phyloP scores from a whole-genome alignment of 768 basidiomycete species.

The Chlorophyllum brunneum region DNA sequence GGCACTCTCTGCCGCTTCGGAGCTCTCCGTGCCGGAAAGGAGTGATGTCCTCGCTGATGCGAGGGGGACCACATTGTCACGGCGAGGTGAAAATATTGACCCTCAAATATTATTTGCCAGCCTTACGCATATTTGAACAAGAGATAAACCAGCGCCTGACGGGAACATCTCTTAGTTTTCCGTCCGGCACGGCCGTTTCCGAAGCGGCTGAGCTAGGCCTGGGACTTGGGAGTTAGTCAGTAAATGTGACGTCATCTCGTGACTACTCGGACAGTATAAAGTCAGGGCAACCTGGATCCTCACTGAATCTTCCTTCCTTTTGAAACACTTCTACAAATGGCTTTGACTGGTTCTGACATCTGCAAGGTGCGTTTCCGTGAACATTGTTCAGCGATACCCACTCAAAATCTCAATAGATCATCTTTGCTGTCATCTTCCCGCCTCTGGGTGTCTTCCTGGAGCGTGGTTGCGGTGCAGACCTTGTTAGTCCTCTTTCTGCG shows the following conservation, averaged over 20 bases:
- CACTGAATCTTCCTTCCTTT: background rate
- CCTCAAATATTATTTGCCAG: too few species aligned
- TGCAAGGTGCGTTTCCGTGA: conserved; percentile 55
- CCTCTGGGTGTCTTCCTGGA: conserved; percentile 89
- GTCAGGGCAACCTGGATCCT: background rate
- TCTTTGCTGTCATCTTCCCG: conserved; percentile 68
- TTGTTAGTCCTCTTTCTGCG: conserved; percentile 41
- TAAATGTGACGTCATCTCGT: conserved; percentile 11
- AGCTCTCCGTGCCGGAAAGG: too few species aligned
- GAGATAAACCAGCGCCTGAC: too few species aligned
- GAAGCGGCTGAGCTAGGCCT: too few species aligned
- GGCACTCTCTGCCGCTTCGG: too few species aligned
- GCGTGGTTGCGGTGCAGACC: conserved; percentile 75
- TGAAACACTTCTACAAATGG: conserved; percentile 37
- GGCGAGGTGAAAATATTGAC: too few species aligned
- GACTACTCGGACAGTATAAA: conserved; percentile 9
- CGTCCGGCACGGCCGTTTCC: too few species aligned
- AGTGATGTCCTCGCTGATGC: too few species aligned
- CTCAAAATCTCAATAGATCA: conserved; percentile 32
- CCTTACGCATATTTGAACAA: too few species aligned
- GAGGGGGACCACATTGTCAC: too few species aligned
- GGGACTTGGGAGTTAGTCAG: too few species aligned
- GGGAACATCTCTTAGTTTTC: too few species aligned
- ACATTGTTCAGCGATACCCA: background rate
- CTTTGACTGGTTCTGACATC: conserved; percentile 70